phyloP scores from a whole-genome alignment of 2,329 filamentous ascomycete species.

The Colletotrichum godetiae region DNA sequence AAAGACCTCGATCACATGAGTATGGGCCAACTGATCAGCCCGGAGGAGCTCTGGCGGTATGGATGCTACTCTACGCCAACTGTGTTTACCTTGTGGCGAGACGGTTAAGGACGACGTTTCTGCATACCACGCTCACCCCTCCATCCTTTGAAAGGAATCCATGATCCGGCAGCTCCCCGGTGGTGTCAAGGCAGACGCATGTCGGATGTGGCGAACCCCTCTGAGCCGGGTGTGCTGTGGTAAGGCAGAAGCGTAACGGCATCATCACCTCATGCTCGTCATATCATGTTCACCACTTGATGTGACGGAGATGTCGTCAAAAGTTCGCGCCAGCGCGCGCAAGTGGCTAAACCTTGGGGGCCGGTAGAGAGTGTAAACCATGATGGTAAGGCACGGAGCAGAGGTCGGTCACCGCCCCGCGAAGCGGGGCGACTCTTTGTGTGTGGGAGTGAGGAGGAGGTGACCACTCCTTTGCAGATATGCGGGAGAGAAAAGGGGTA shows the following conservation, averaged over 20 bases:
- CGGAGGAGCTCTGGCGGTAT: neutral
- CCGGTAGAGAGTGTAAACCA: neutral
- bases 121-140: neutral
- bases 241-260: neutral
- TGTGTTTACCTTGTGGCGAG: neutral
- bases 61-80: neutral
- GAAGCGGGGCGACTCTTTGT: too few relatives aligned
- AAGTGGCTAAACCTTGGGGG: neutral
- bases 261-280: neutral
- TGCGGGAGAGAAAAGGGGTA: neutral
- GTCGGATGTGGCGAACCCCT: neutral
- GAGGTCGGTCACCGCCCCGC: neutral
- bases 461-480: neutral
- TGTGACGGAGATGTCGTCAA: neutral
- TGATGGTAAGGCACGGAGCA: neutral
- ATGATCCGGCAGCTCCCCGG: neutral
- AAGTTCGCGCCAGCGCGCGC: neutral
- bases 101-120: neutral
- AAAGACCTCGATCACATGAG: neutral
- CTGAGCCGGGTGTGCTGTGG: neutral
- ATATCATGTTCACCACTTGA: neutral
- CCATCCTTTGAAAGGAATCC: neutral
- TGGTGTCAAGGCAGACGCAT: neutral
- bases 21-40: neutral
- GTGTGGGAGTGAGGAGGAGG: neutral